Evolutionary conservation across 306 rosid genomes (phyloP), one percentile per base, ranked within the genome.

Genomic region (Hippophae tibetana): DNA sequence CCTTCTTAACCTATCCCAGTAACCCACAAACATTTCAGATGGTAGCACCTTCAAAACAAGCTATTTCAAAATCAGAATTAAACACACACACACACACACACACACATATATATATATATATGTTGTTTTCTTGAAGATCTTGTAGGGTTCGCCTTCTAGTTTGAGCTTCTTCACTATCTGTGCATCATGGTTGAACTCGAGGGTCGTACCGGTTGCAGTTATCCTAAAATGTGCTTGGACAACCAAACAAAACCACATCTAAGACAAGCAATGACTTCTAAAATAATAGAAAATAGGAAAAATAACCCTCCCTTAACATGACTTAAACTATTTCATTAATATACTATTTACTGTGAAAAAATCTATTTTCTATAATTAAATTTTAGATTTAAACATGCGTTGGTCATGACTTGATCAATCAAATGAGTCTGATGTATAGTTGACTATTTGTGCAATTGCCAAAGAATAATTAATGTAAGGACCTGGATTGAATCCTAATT

Each of bases 1-100:
- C 99, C 99, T 92, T 92, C 84, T 92, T 92, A 63, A 88, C 88
- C 79, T 92, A 95, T 49, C 99, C 99, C 66, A 95, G 83, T 59
- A 92, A 83, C 71, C 93, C 93, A 63, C 95, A 85, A 69, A 92
- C 96, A 27, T 96, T 92, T 57, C 82, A 88, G 73, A 92, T 64
- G 62, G 89, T 78, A 18, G 99, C 99, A 61, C 99, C 96, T 86
- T 85, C 99, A 76, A 85, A 92, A 54, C 88, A 82, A 75, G 99
- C 93, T 71, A 88, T 73, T 78, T 92, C 99, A 64, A 85, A 96
- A 82, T 92, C 86, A 6, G 96, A 92, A 60, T 86, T 85, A 63
- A 92, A 92, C 99, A 92, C 88, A 61, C 1, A n/a, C n/a, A n/a
- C n/a, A n/a, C n/a, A n/a, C n/a, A n/a, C n/a, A n/a, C n/a, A n/a